phyloP scores from a whole-genome alignment of 1,139 yeast species.

The Yamadazyma friedrichii region DNA sequence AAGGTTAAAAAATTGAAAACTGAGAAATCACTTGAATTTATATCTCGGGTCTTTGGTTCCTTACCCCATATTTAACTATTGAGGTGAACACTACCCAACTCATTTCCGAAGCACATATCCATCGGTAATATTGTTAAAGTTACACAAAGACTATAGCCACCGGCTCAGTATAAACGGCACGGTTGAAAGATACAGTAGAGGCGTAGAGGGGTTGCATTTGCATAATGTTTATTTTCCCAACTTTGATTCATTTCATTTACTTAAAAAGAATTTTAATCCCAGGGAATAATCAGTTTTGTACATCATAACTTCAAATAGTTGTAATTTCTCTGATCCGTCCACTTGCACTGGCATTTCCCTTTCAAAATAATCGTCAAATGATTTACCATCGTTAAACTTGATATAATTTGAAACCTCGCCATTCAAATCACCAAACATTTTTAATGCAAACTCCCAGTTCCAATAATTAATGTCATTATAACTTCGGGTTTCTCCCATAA shows the following conservation, averaged over 20 bases:
- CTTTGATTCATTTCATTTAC: neutral
- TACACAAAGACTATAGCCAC: no score
- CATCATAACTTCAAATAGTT: conserved; percentile 15
- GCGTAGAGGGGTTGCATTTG: no score
- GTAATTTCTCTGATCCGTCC: conserved; percentile 9
- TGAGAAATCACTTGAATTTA: no score
- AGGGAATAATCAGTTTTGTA: conserved; percentile 16
- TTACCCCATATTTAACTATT: conserved; percentile 2
- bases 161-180: no score
- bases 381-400: conserved; percentile 28
- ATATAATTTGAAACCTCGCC: conserved; percentile 34
- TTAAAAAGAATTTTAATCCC: conserved; percentile 8
- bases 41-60: neutral
- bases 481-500: conserved; percentile 70
- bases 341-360: conserved; percentile 8
- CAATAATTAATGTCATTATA: conserved; percentile 81
- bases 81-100: neutral
- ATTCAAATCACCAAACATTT: conserved; percentile 62
- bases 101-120: neutral
- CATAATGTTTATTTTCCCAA: no score
- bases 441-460: conserved; percentile 71
- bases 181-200: no score
- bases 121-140: no score
- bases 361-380: conserved; percentile 23
- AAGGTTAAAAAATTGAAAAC: no score